Percentiles rank a stretch among this genome's conserved stretches.
These are phyloP conservation scores for Oryza officinalis DNA, from an alignment of 176 grass and related monocot genomes.

Conservation along the genomic window DNA sequence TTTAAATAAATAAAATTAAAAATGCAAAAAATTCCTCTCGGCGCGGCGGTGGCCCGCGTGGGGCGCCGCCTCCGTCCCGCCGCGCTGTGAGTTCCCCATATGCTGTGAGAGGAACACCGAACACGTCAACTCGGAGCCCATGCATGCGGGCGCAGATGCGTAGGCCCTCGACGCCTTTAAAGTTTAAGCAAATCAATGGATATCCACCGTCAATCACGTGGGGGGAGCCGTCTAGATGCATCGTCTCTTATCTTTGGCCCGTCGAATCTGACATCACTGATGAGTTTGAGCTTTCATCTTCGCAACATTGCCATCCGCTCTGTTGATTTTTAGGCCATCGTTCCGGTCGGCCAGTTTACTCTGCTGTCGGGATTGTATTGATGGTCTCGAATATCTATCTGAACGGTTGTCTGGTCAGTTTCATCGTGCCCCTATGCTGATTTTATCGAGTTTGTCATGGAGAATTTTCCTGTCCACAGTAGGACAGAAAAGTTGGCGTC, in stretches of 20 bases:
- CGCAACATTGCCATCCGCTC: neutral
- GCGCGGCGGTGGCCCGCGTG: neutral
- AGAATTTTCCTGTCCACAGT: neutral
- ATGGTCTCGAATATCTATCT: neutral
- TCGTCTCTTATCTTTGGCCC: neutral
- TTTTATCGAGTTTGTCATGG: neutral
- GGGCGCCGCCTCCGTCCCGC: too few relatives aligned
- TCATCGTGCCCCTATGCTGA: neutral
- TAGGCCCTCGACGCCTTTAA: neutral
- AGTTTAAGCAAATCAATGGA: neutral
- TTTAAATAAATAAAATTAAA: too few relatives aligned
- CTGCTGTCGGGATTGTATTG: neutral
- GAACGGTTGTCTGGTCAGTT: neutral
- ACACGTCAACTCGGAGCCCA: neutral
- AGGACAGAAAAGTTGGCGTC: too few relatives aligned
- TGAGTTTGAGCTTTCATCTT: neutral
- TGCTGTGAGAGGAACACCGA: neutral
- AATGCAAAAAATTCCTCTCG: too few relatives aligned
- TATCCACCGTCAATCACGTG: slow-evolving; percentile 41
- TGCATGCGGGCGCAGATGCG: neutral
- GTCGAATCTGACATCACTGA: neutral
- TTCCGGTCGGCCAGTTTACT: too few relatives aligned
- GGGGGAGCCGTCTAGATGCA: slow-evolving; percentile 4
- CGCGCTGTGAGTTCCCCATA: neutral
- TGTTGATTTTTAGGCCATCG: too few relatives aligned